phyloP scores from a whole-genome alignment of 768 basidiomycete genomes.

The Antrodiella citrinella region DNA sequence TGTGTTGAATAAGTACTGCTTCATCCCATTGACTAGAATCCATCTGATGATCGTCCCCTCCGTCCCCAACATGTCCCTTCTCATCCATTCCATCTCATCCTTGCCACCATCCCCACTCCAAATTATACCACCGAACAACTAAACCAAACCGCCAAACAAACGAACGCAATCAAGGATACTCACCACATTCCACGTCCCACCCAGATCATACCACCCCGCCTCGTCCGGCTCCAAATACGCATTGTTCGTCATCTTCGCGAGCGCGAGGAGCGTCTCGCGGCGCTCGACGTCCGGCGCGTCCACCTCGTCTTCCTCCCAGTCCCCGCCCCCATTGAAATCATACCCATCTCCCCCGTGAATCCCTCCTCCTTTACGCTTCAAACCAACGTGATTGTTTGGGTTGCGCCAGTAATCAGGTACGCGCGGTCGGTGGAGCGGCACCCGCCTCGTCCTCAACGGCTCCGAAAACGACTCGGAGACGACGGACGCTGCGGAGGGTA shows the following conservation, averaged over 20 bases:
- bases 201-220: conserved; percentile 70
- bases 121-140: no score
- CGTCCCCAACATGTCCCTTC: no score
- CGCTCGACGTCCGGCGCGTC: conserved; percentile 67
- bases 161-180: conserved; percentile 12
- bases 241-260: conserved; percentile 95
- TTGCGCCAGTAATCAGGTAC: conserved; percentile 4
- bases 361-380: conserved; percentile 27
- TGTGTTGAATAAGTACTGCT: no score
- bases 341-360: conserved; percentile 28
- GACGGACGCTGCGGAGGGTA: no score
- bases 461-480: conserved; percentile 34
- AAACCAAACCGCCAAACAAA: no score
- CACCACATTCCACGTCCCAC: conserved; percentile 54
- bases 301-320: conserved; percentile 59
- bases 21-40: no score
- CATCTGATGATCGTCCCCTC: no score
- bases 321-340: conserved; percentile 60
- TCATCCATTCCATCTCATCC: no score
- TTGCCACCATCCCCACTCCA: no score
- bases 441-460: conserved; percentile 25
- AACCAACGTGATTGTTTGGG: conserved; percentile 43
- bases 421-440: no score
- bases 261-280: conserved; percentile 63
- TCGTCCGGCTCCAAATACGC: conserved; percentile 68